Evolutionary conservation across 805 yeast genomes (phyloP).

Genomic region (Saccharomycopsis sp.): DNA sequence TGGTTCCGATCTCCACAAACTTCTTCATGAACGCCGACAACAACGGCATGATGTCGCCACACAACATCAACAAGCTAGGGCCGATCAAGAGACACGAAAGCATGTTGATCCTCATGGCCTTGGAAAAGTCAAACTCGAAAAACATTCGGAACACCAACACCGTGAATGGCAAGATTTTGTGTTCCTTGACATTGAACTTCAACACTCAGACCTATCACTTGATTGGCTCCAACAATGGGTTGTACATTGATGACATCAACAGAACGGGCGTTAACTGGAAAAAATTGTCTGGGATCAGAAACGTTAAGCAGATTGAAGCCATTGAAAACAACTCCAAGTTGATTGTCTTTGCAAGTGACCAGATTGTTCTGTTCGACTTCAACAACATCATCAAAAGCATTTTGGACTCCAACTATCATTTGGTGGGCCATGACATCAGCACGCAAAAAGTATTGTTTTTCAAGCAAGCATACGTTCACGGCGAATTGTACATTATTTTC

Average conservation of each 20-base stretch:
- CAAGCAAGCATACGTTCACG: conserved; percentile 15
- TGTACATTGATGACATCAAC: conserved; percentile 20
- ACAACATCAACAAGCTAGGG: background rate
- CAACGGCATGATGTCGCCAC: background rate
- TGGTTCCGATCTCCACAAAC: conserved; percentile 14
- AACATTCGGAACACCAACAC: conserved; percentile 6
- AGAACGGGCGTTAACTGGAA: conserved; percentile 21
- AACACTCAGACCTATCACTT: conserved; percentile 19
- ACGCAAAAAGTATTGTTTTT: conserved; percentile 19
- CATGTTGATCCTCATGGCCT: conserved; percentile 7
- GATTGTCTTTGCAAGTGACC: conserved; percentile 20
- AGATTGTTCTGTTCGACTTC: conserved; percentile 19
- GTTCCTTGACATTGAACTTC: conserved; percentile 17
- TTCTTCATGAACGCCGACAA: background rate
- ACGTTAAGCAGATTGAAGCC: conserved; percentile 20
- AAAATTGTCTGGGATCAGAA: conserved; percentile 19
- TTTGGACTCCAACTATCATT: conserved; percentile 18
- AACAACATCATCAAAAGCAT: conserved; percentile 19
- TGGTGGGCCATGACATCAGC: conserved; percentile 21
- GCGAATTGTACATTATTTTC: conserved; percentile 16
- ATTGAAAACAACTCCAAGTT: conserved; percentile 3
- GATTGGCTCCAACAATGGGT: conserved; percentile 19
- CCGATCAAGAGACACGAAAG: conserved; percentile 9
- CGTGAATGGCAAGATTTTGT: conserved; percentile 13
- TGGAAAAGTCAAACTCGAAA: conserved; percentile 9